A percentile compares a stretch with the other conserved stretches of the same genome.
Conservation (phyloP, 495 filamentous ascomycete genomes). For the Copromyces sp. region DNA sequence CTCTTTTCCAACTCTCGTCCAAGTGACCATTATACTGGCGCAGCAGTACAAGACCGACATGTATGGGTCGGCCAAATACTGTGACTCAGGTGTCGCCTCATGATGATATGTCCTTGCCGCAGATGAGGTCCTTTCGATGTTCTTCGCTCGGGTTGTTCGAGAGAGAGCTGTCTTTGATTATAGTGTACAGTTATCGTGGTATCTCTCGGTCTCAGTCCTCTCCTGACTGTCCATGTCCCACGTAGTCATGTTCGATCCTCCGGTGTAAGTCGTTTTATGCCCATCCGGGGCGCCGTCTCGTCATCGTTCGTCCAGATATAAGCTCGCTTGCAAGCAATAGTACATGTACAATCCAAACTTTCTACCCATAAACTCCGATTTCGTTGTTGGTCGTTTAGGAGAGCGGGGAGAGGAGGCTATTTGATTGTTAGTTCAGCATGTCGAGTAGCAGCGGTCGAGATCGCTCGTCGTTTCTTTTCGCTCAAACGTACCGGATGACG, state of each 20-base stretch:
- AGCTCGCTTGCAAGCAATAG: slow-evolving; percentile 4
- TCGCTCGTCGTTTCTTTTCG: background rate
- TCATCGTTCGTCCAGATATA: background rate
- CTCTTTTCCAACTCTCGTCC: background rate
- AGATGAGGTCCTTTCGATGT: background rate
- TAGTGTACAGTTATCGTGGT: slow-evolving; percentile 17
- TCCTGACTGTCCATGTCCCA: background rate
- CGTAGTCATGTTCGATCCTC: background rate
- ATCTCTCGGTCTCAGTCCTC: background rate
- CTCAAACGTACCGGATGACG: slow-evolving; percentile 66
- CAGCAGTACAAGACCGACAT: background rate
- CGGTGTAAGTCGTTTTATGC: background rate
- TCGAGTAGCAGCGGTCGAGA: background rate
- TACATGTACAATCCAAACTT: slow-evolving; percentile 12
- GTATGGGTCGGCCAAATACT: background rate
- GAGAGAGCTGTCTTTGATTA: slow-evolving; percentile 11
- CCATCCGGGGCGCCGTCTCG: background rate
- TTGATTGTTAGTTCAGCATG: background rate
- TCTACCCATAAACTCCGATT: background rate
- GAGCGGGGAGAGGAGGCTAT: slow-evolving; percentile 64
- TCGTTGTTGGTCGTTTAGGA: slow-evolving; percentile 29
- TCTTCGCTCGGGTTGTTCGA: background rate
- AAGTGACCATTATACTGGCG: background rate
- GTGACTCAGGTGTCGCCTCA: background rate
- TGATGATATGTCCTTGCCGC: background rate